Evolutionary conservation across 2,329 filamentous ascomycete species (phyloP).

Genomic region (Ploettnerulaceae sp.): DNA sequence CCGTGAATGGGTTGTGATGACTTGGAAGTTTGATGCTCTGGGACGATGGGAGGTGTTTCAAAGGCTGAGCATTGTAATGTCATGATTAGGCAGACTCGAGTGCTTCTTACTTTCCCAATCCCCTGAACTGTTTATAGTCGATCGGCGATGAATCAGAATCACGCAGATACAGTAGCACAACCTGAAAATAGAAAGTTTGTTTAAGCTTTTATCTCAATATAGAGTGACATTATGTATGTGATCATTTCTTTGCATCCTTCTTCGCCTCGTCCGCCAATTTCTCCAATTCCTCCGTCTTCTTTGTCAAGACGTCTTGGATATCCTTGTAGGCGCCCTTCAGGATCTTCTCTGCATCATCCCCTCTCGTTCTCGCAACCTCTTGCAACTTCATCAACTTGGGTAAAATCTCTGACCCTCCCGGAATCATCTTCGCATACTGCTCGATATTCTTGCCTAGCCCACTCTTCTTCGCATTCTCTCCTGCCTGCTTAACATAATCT

Average conservation of each 20-base stretch:
- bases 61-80: too few relatives aligned
- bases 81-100: too few relatives aligned
- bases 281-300: constrained; percentile 51
- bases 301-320: constrained; percentile 58
- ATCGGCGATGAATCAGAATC: neutral
- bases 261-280: constrained; percentile 51
- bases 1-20: too few relatives aligned
- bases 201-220: neutral
- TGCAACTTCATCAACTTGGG: constrained; percentile 61
- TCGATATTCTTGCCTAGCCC: constrained; percentile 35
- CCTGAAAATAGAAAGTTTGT: neutral
- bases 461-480: constrained; percentile 55
- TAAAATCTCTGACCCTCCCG: constrained; percentile 58
- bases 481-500: constrained; percentile 54
- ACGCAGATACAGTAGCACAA: neutral
- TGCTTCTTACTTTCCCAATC: too few relatives aligned
- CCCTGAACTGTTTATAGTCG: too few relatives aligned
- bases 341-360: constrained; percentile 64
- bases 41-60: too few relatives aligned
- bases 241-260: constrained; percentile 17
- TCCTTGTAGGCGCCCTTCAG: constrained; percentile 65
- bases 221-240: neutral
- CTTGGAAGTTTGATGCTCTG: too few relatives aligned
- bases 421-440: constrained; percentile 61
- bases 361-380: constrained; percentile 62